Evolutionary conservation across 257 asterid genomes (phyloP).

Genomic region (Fraxinus excelsior): DNA sequence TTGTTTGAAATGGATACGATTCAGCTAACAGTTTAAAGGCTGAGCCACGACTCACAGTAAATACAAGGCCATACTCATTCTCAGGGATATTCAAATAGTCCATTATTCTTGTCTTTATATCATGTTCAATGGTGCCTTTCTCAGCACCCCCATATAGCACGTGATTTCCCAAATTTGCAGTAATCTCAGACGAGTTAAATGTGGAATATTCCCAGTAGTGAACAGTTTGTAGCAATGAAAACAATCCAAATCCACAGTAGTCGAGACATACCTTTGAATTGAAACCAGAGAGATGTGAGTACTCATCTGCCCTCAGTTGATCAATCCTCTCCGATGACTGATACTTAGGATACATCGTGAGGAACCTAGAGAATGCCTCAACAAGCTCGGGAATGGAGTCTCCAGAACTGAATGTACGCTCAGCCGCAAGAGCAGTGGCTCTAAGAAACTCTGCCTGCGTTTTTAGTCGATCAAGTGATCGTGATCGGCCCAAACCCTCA

Average conservation of each 20-base stretch:
- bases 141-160: constrained; percentile 37
- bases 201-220: constrained; percentile 36
- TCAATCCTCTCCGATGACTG: constrained; percentile 36
- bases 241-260: constrained; percentile 45
- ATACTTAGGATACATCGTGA: constrained; percentile 31
- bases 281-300: constrained; percentile 26
- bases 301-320: constrained; percentile 38
- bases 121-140: constrained; percentile 39
- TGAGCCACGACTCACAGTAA: constrained; percentile 41
- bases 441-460: constrained; percentile 37
- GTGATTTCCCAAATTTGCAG: constrained; percentile 39
- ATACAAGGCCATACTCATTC: constrained; percentile 38
- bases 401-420: constrained; percentile 21
- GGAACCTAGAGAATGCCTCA: constrained; percentile 34
- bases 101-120: constrained; percentile 37
- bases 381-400: constrained; percentile 28
- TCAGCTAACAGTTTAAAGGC: constrained; percentile 42
- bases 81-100: constrained; percentile 41
- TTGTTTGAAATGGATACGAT: constrained; percentile 35
- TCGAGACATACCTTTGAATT: constrained; percentile 45
- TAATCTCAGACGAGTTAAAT: constrained; percentile 36
- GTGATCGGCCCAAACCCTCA: constrained; percentile 8
- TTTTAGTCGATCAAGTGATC: constrained; percentile 33
- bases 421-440: constrained; percentile 34
- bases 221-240: constrained; percentile 35